These are phyloP conservation scores for Malus fusca DNA, from an alignment of 306 rosid genomes.

Conservation along the genomic window DNA sequence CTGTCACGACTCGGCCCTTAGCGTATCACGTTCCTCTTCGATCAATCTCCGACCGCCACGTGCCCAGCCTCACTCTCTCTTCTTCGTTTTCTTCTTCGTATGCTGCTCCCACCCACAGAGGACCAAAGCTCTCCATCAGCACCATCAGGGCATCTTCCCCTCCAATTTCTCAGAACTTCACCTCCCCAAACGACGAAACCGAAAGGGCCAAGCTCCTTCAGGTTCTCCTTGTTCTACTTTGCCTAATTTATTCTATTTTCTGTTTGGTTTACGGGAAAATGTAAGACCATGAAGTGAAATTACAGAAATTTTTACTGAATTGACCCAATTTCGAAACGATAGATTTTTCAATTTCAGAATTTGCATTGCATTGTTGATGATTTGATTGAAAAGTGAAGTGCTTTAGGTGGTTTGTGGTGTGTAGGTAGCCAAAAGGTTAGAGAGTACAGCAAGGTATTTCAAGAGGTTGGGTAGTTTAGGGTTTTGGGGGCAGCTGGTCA, in stretches of 20 bases:
- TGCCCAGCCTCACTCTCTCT: conserved; percentile 13
- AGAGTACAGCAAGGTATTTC: conserved; percentile 79
- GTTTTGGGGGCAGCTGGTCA: conserved; percentile 93
- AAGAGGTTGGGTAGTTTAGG: conserved; percentile 87
- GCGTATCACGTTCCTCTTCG: conserved; percentile 12
- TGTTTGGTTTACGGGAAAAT: conserved; percentile 3
- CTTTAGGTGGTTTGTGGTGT: conserved; percentile 12
- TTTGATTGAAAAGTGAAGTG: background rate
- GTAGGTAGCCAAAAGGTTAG: conserved; percentile 85
- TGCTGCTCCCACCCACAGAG: conserved; percentile 20
- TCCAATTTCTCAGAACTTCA: conserved; percentile 40
- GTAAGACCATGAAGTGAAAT: background rate
- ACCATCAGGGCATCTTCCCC: conserved; percentile 32
- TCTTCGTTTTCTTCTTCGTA: background rate
- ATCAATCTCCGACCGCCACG: conserved; percentile 20
- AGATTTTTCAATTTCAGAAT: background rate
- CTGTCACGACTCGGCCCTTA: conserved; percentile 12
- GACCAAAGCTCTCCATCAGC: conserved; percentile 25
- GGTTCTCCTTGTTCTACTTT: conserved; percentile 26
- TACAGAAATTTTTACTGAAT: background rate
- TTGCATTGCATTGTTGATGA: background rate
- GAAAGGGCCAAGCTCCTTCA: conserved; percentile 79
- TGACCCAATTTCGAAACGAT: background rate
- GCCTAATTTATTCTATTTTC: background rate
- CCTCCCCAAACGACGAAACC: conserved; percentile 45